phyloP scores from a whole-genome alignment of 345 rosid species.

The Orychophragmus violaceus region DNA sequence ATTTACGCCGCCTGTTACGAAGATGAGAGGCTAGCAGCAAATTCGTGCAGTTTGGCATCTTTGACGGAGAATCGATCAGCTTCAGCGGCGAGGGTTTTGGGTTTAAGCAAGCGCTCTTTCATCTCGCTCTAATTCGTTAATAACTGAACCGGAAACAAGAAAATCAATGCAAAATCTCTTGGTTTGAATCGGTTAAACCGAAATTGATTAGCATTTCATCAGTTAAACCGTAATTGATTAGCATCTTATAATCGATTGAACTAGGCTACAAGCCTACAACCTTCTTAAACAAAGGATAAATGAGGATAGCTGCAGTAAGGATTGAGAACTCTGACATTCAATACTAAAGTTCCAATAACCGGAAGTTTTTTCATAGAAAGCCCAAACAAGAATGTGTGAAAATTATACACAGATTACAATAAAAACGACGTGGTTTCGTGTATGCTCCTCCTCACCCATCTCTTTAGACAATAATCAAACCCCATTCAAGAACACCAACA shows the following conservation, averaged over 20 bases:
- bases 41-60: slow-evolving; percentile 39
- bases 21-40: slow-evolving; percentile 28
- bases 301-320: neutral
- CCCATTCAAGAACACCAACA: slow-evolving; percentile 5
- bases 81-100: slow-evolving; percentile 27
- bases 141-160: neutral
- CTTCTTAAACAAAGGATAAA: neutral
- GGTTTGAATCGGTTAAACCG: neutral
- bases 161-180: neutral
- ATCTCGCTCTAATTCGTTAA: too few relatives aligned
- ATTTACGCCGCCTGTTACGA: slow-evolving; percentile 18
- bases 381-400: slow-evolving; percentile 11
- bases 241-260: neutral
- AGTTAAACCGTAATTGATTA: neutral
- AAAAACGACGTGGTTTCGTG: neutral
- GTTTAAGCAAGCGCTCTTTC: neutral
- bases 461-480: slow-evolving; percentile 5
- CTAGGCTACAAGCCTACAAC: too few relatives aligned
- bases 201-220: neutral
- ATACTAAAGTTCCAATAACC: neutral
- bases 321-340: neutral
- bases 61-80: neutral
- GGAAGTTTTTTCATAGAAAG: neutral
- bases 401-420: slow-evolving; percentile 20
- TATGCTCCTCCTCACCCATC: neutral